These are phyloP conservation scores for Erigeron canadensis DNA, from an alignment of 129 eudicot species.

Conservation along the genomic window DNA sequence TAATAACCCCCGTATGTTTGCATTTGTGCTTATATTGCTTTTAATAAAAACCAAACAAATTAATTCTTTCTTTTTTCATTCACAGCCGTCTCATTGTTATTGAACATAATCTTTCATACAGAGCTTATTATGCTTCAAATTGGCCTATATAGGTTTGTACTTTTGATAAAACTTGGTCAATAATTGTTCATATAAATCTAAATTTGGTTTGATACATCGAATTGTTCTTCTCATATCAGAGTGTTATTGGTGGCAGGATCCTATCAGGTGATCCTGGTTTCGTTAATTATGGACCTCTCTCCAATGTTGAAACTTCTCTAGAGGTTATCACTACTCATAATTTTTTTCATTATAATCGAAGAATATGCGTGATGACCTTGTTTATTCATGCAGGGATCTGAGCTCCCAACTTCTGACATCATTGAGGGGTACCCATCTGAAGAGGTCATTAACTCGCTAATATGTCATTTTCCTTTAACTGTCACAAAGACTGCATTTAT, in stretches of 20 bases:
- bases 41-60: constrained; percentile 5
- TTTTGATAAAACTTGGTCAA: constrained; percentile 22
- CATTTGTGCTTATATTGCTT: not conserved
- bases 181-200: constrained; percentile 1
- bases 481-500: constrained; percentile 1
- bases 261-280: constrained; percentile 60
- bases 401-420: constrained; percentile 22
- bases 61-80: not conserved
- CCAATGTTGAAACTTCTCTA: constrained; percentile 34
- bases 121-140: constrained; percentile 40
- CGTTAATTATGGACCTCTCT: constrained; percentile 38
- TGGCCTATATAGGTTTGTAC: constrained; percentile 47
- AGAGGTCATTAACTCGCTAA: constrained; percentile 35
- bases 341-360: constrained; percentile 11
- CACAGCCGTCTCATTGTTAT: constrained; percentile 45
- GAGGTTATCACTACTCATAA: constrained; percentile 43
- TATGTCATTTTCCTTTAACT: constrained; percentile 1
- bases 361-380: constrained; percentile 5
- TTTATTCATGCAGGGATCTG: constrained; percentile 39
- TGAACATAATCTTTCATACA: constrained; percentile 37
- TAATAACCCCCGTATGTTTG: not conserved
- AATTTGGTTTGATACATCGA: not conserved
- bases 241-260: constrained; percentile 45
- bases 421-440: constrained; percentile 28
- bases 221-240: constrained; percentile 19